Conservation (phyloP, 352 stramenopile genomes). For the Phytophthora boehmeriae region DNA sequence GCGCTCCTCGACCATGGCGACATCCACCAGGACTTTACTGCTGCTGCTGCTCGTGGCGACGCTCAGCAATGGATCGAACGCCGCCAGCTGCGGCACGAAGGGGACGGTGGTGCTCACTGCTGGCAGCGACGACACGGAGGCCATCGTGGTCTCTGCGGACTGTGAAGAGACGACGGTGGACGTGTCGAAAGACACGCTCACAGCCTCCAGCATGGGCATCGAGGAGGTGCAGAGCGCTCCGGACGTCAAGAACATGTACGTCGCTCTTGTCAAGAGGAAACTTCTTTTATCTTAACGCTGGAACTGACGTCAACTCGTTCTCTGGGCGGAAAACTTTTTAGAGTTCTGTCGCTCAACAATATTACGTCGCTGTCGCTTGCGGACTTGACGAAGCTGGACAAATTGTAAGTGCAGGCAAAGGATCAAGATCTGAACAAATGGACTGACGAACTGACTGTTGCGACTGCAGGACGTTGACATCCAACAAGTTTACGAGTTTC, state of each 20-base stretch:
- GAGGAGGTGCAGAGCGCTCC: slow-evolving; percentile 53
- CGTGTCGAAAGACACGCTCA: slow-evolving; percentile 42
- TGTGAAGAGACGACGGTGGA: slow-evolving; percentile 41
- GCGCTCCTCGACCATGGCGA: slow-evolving; percentile 3
- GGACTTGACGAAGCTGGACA: slow-evolving; percentile 35
- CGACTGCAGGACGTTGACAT: slow-evolving; percentile 48
- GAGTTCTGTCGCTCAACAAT: slow-evolving; percentile 58
- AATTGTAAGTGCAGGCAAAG: slow-evolving; percentile 40
- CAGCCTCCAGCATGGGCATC: slow-evolving; percentile 48
- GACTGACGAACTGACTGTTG: not conserved
- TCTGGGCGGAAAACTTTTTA: slow-evolving; percentile 15
- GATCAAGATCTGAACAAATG: not conserved
- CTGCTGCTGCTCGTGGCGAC: slow-evolving; percentile 13
- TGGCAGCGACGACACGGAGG: slow-evolving; percentile 32
- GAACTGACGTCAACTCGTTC: slow-evolving; percentile 14
- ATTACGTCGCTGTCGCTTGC: slow-evolving; percentile 43
- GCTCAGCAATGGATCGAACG: slow-evolving; percentile 3
- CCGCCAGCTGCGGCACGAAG: slow-evolving; percentile 37
- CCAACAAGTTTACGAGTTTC: slow-evolving; percentile 53
- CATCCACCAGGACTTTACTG: not conserved
- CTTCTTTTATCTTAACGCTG: not conserved
- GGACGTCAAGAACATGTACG: slow-evolving; percentile 52
- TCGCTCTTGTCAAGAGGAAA: not conserved
- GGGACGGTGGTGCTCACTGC: slow-evolving; percentile 50
- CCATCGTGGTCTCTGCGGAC: slow-evolving; percentile 39